Evolutionary conservation across 371 early-diverging fungal genomes (phyloP), one percentile per base, ranked within the genome.

Genomic region (Mycotypha africana): DNA sequence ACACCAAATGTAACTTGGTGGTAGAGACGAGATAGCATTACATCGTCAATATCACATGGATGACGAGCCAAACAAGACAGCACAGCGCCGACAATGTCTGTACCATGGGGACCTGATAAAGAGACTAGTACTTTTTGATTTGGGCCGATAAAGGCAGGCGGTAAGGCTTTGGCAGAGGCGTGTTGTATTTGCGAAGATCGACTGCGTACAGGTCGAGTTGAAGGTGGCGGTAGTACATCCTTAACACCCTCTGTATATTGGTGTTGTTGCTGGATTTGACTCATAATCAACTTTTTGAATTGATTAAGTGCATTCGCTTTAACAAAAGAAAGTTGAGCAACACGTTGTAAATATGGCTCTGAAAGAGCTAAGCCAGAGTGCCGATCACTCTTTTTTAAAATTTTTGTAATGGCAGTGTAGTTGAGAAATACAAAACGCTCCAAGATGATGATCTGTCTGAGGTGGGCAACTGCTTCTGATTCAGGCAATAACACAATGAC

Each of bases 1-100:
- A 86, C 88, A 40, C 86, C 91, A 70, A 91, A 91, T 0, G 91
- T 89, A 15, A 91, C 92, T 48, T 88, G 81, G 64, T 91, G 92
- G 56, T 91, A 86, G 22, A 91, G 74, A 47, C 92, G 85, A 14
- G 90, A 86, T 11, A 91, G 70, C 67, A 84, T 85, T 51, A 91
- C 88, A 56, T 91, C 92, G 14, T 83, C 81, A 15, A 91, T 76
- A 17, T 65, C 72, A 52, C 85, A 85, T 12, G 79, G 73, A 57
- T 86, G 82, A 25, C 71, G 74, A 32, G 86, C 82, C 15, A 86
- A 74, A 44, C 88, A 84, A 23, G 76, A 70, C 14, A 91, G 73
- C 1, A 91, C 76, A 5, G 85, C 85, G 24, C 88, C 89, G 42
- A 91, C 85, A 50, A 91, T 91, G 53, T 91, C 92, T 0, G 92